Base-by-base conservation (phyloP, 2,329 filamentous ascomycete genomes). In the Pseudovirgaria hyperparasitica region DNA sequence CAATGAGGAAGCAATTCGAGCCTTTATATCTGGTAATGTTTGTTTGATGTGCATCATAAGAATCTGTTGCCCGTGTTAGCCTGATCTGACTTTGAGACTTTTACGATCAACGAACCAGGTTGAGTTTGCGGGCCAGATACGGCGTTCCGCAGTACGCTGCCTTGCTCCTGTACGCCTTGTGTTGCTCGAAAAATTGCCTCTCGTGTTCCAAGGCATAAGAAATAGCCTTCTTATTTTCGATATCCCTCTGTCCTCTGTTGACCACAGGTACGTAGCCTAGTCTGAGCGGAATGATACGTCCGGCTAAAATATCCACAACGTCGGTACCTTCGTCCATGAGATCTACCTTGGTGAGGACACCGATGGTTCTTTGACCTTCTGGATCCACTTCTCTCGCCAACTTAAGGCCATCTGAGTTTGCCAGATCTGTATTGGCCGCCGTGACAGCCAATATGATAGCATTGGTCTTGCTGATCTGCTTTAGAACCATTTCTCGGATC, bases 21-120 rank as follows among this genome's bases (percentile, higher is more conserved):
- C 84, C 63, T 98, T 98, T 66, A 98, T 98, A 51, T 98, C 90
- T 21, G 90, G 90, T 9, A 98, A 71, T 2, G 90, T 98, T 63
- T 98, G 87, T 62, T 98, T 98, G 66, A 98, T 98, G 65, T 98
- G 90, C 90, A 98, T 98, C 87, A 98, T 96, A 42, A 98, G 70
- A 50, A 98, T 96, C 68, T 72, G 46, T 9, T 26, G 17, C 17
- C 19, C 28, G 3, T 6, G 39, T 57, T 38, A 55, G 50, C 28
- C 5, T 36, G 13, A 19, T 25, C 11, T 13, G n/a, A 20, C 11
- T 6, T n/a, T 13, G 5, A 11, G 13, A 11, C 14, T 6, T 9
- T 2, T 15, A 14, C 17, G 19, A 22, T 19, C 14, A 20, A 41
- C 59, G 17, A 52, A 72, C 68, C 46, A 98, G 67, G 60, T 98